Conservation (phyloP, 805 yeast species). For the Metschnikowia santaceciliae region DNA sequence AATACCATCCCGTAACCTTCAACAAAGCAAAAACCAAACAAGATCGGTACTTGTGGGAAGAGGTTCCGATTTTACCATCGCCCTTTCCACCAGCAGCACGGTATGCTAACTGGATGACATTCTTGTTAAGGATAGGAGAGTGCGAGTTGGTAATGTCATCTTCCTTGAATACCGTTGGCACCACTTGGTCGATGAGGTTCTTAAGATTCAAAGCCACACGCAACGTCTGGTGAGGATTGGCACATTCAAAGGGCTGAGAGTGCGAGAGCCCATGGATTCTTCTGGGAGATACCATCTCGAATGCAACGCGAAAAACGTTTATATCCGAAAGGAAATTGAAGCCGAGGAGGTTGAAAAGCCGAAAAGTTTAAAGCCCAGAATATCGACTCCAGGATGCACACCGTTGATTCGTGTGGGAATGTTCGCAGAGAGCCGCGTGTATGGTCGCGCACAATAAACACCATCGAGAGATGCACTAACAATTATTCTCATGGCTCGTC, state of each 20-base stretch:
- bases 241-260: conserved; percentile 26
- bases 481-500: conserved; percentile 36
- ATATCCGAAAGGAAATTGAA: too few species aligned
- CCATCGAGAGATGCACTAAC: neutral
- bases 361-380: too few species aligned
- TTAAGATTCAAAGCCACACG: conserved; percentile 73
- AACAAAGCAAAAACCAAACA: conserved; percentile 66
- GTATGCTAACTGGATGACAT: conserved; percentile 56
- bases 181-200: conserved; percentile 61
- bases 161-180: conserved; percentile 61
- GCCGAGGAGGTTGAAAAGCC: too few species aligned
- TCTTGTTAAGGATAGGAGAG: conserved; percentile 55
- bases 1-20: conserved; percentile 78
- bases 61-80: conserved; percentile 48
- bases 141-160: conserved; percentile 49
- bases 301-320: too few species aligned
- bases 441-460: neutral
- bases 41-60: conserved; percentile 62
- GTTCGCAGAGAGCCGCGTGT: neutral
- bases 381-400: too few species aligned
- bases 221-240: conserved; percentile 63
- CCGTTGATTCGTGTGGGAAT: neutral
- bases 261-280: neutral
- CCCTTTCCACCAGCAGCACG: conserved; percentile 82
- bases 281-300: neutral